These are phyloP conservation scores for Rhododendron williamsianum DNA, from an alignment of 148 eudicot genomes.

Conservation along the genomic window DNA sequence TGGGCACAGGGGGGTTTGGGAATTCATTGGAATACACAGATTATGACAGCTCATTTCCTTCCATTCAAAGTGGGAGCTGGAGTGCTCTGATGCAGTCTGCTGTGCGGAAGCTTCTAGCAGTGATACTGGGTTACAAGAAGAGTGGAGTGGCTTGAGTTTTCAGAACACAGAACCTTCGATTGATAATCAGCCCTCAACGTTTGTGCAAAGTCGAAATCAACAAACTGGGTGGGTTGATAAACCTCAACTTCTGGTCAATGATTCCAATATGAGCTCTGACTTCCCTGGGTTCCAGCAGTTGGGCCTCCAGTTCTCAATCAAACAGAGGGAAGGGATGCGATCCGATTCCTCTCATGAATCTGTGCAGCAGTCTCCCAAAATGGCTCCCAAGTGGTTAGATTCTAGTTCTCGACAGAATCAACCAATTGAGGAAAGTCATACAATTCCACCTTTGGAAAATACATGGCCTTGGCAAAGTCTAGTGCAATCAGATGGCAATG, in stretches of 20 bases:
- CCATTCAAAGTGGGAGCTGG: constrained; percentile 71
- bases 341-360: constrained; percentile 28
- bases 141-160: constrained; percentile 57
- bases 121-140: constrained; percentile 57
- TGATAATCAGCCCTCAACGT: constrained; percentile 30
- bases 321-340: constrained; percentile 21
- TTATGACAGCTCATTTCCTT: constrained; percentile 29
- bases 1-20: constrained; percentile 22
- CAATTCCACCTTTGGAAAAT: constrained; percentile 20
- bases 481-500: constrained; percentile 16
- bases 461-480: constrained; percentile 20
- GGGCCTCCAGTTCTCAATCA: constrained; percentile 14
- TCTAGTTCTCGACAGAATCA: constrained; percentile 23
- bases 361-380: constrained; percentile 20
- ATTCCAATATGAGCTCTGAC: constrained; percentile 17
- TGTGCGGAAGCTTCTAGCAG: constrained; percentile 65
- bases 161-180: constrained; percentile 40
- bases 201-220: constrained; percentile 20
- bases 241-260: constrained; percentile 21
- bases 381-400: constrained; percentile 18
- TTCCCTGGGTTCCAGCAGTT: constrained; percentile 36
- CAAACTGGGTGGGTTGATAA: constrained; percentile 32
- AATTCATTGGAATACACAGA: constrained; percentile 20
- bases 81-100: constrained; percentile 88
- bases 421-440: constrained; percentile 17